Percentiles rank a stretch among this genome's conserved stretches.
phyloP scores from a whole-genome alignment of 495 filamentous ascomycete genomes.

The Amphirosellinia nigrospora region DNA sequence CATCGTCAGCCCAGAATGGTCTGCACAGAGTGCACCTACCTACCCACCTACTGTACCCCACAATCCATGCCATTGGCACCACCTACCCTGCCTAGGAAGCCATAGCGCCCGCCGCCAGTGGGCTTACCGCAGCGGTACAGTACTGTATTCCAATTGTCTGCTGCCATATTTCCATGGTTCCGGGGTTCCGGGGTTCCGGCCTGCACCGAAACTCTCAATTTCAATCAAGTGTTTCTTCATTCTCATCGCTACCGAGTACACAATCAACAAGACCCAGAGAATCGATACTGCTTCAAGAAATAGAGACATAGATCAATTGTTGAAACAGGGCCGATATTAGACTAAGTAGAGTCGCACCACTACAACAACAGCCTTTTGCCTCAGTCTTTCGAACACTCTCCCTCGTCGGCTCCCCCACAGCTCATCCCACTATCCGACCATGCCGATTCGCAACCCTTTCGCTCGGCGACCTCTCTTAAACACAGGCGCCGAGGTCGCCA shows the following conservation, averaged over 20 bases:
- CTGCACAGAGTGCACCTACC: background rate
- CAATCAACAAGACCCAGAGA: background rate
- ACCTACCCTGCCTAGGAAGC: background rate
- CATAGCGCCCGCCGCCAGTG: conserved; percentile 1
- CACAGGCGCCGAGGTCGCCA: conserved; percentile 43
- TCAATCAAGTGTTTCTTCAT: conserved; percentile 3
- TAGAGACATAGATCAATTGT: conserved; percentile 12
- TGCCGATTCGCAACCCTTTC: conserved; percentile 83
- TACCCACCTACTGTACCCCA: too few species aligned
- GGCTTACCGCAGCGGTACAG: conserved; percentile 3
- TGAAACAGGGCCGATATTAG: background rate
- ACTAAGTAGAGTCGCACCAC: background rate
- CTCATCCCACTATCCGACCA: conserved; percentile 42
- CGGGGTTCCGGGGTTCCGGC: conserved; percentile 25
- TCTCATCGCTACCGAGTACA: background rate
- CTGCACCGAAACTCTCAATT: conserved; percentile 6
- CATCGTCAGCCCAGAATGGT: conserved; percentile 16
- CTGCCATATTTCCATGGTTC: conserved; percentile 5
- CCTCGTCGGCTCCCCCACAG: background rate
- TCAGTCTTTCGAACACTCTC: background rate
- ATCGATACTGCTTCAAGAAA: conserved; percentile 16
- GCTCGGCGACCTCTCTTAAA: conserved; percentile 58
- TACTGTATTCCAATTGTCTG: conserved; percentile 20
- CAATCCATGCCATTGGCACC: conserved; percentile 4
- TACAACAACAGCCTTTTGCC: background rate